Evolutionary conservation across 495 filamentous ascomycete species (phyloP), one percentile per base, ranked within the genome.

Genomic region (Tuber microsphaerosporum): DNA sequence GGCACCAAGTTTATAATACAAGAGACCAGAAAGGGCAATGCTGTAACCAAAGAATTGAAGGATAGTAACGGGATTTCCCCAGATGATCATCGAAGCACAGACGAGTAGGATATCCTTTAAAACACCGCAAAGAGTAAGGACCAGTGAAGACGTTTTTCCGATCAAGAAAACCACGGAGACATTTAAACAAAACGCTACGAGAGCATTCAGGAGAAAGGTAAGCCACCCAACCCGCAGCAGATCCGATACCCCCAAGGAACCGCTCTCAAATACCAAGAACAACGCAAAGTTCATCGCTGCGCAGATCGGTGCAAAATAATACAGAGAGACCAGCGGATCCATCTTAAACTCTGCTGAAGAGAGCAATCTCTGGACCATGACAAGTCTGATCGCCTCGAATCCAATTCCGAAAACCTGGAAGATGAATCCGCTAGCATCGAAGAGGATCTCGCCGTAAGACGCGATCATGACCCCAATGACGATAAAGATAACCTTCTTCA

Each of bases 251-350:
- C 85, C 81, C 79, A 94, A 87, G 2, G 74, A 84, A 34, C 83
- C 83, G 41, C 89, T 77, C 83, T 94, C 92, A 6, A 88, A 85
- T 22, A 86, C 81, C 71, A 89, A 78, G n/a, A 89, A 89, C 22
- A 92, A 85, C n/a, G 89, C 56, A 43, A 89, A 86, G 78, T 95
- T 95, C 88, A 93, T 91, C 69, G 88, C 75, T 9, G 92, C 90
- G 83, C 92, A 94, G 14, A 93, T 87, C 0, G 92, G 92, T 0
- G 92, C 92, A 79, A 91, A 93, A 84, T 94, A 95, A 85, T 95
- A 95, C 42, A 95, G 87, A 46, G 90, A 92, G 69, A 94, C 91
- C 22, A 95, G 86, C 37, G 92, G 91, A 78, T 94, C 92, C 92
- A 95, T 94, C 83, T 91, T 91, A 82, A 88, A 89, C 41, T 83